A percentile compares a stretch with the other conserved stretches of the same genome.
phyloP scores from a whole-genome alignment of 129 eudicot genomes.

The Flaveria linearis region DNA sequence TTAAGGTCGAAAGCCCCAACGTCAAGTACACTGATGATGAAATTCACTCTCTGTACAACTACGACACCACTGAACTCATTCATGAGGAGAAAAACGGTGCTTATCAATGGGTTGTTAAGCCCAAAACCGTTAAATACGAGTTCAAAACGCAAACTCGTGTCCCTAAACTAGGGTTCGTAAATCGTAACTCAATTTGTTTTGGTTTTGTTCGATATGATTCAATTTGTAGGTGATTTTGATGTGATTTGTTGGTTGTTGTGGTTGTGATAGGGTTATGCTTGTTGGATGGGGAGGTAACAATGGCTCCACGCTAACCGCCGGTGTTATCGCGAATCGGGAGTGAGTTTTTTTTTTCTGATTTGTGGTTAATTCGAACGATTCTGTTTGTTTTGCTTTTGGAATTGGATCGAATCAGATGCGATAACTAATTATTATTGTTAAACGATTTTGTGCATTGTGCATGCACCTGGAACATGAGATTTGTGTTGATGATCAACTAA shows the following conservation, averaged over 20 bases:
- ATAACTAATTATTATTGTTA: not conserved
- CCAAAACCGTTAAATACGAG: conserved; percentile 88
- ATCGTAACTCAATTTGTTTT: not conserved
- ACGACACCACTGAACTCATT: conserved; percentile 91
- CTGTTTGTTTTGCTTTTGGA: conserved; percentile 1
- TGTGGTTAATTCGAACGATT: not conserved
- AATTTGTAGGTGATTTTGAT: not conserved
- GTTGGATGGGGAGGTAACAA: conserved; percentile 99
- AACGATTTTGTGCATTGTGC: not conserved
- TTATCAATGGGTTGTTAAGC: conserved; percentile 94
- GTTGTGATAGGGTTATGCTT: conserved; percentile 75
- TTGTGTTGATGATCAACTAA: too few relatives aligned
- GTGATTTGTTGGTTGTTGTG: not conserved
- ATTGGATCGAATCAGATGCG: conserved; percentile 13
- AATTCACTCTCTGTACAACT: conserved; percentile 75
- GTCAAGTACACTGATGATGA: conserved; percentile 79
- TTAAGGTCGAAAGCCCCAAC: conserved; percentile 94
- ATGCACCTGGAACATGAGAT: not conserved
- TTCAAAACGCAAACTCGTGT: conserved; percentile 80
- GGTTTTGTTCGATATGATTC: too few relatives aligned
- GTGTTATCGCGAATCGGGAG: conserved; percentile 94
- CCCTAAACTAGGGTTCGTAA: conserved; percentile 83
- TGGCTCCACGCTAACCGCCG: conserved; percentile 93
- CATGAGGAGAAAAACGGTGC: conserved; percentile 79
- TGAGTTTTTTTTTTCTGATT: conserved; percentile 38